Evolutionary conservation across 2,329 filamentous ascomycete species (phyloP).

Genomic region (Botryotinia convoluta): DNA sequence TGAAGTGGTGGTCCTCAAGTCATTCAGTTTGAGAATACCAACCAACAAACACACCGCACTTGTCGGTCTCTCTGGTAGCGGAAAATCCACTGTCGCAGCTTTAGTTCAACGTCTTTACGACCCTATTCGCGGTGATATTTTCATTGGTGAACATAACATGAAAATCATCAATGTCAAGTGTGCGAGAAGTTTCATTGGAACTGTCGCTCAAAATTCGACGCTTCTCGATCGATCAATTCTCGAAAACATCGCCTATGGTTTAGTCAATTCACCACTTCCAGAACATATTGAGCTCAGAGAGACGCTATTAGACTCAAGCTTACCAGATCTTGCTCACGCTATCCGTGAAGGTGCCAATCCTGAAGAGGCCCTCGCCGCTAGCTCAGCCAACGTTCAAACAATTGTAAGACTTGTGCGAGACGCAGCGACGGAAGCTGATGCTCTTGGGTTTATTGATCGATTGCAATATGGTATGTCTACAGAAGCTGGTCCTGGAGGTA

Average conservation of each 20-base stretch:
- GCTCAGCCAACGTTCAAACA: background rate
- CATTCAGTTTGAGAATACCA: constrained; percentile 33
- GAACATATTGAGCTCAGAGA: constrained; percentile 7
- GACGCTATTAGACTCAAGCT: background rate
- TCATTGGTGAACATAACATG: background rate
- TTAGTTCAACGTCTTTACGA: constrained; percentile 58
- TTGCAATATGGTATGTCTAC: constrained; percentile 7
- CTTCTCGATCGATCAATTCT: constrained; percentile 12
- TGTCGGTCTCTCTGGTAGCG: constrained; percentile 57
- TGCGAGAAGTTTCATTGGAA: constrained; percentile 11
- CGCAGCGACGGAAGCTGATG: constrained; percentile 11
- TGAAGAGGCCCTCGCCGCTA: background rate
- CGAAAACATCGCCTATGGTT: constrained; percentile 15
- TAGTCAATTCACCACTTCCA: constrained; percentile 4
- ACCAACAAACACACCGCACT: constrained; percentile 46
- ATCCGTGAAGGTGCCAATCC: background rate
- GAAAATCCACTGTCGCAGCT: constrained; percentile 55
- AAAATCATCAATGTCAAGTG: constrained; percentile 4
- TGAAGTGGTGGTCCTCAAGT: constrained; percentile 34
- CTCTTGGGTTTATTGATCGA: constrained; percentile 3
- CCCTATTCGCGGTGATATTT: constrained; percentile 2
- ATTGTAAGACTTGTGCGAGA: constrained; percentile 7
- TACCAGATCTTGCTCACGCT: constrained; percentile 6
- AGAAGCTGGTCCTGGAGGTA: background rate
- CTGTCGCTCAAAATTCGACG: constrained; percentile 8